phyloP scores from a whole-genome alignment of 441 rosid genomes.

The Adansonia gregorii region DNA sequence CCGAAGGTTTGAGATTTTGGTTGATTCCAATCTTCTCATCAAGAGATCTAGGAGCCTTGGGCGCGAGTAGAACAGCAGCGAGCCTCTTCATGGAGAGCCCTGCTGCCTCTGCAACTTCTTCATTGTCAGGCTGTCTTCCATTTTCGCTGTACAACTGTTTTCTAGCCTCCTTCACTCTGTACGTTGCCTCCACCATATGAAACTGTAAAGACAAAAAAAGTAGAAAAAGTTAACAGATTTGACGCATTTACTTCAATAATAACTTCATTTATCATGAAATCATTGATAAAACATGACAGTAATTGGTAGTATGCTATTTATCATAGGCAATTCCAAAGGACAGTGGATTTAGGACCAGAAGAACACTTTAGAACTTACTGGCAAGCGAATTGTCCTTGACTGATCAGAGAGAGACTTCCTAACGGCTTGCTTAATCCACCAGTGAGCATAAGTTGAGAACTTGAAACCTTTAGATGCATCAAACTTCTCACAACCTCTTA shows the following conservation, averaged over 20 bases:
- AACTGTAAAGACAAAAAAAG: conserved; percentile 49
- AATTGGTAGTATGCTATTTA: conserved; percentile 19
- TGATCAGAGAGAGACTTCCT: conserved; percentile 82
- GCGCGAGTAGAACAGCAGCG: conserved; percentile 65
- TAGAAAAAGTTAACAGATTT: conserved; percentile 12
- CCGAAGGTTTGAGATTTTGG: conserved; percentile 81
- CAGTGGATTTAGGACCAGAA: conserved; percentile 2
- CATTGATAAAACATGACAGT: background rate
- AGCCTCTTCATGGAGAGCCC: conserved; percentile 91
- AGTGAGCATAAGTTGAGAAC: conserved; percentile 93
- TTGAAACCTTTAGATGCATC: conserved; percentile 95
- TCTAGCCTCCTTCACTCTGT: conserved; percentile 84
- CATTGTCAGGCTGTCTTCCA: conserved; percentile 73
- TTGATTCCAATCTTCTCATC: conserved; percentile 80
- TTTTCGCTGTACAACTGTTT: conserved; percentile 69
- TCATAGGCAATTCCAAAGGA: background rate
- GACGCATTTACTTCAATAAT: background rate
- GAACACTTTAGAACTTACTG: conserved; percentile 51
- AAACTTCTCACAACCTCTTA: conserved; percentile 85
- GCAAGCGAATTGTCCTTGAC: conserved; percentile 84
- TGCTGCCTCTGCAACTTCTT: conserved; percentile 81
- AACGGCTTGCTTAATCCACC: conserved; percentile 97
- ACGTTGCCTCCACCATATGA: conserved; percentile 90
- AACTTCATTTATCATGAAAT: background rate
- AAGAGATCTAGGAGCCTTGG: conserved; percentile 85